phyloP scores from a whole-genome alignment of 129 eudicot genomes.

The Smallanthus sonchifolius region DNA sequence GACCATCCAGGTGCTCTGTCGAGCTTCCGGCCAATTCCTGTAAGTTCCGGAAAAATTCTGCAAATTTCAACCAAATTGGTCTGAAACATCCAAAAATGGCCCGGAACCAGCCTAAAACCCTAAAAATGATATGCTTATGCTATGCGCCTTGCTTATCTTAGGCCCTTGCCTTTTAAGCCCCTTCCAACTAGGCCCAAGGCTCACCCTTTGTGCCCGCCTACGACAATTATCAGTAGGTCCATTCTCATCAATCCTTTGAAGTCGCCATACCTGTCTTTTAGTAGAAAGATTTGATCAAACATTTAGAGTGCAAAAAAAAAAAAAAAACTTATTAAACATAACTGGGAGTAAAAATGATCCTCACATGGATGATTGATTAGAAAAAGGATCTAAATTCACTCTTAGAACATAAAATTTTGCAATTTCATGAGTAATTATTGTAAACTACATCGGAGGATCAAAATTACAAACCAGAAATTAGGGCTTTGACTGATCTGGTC shows the following conservation, averaged over 20 bases:
- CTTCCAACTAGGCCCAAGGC: no score
- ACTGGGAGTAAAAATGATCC: background rate
- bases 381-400: background rate
- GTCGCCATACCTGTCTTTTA: background rate
- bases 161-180: no score
- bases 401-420: background rate
- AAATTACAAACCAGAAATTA: conserved; percentile 46
- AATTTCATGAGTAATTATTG: background rate
- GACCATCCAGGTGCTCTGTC: no score
- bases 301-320: background rate
- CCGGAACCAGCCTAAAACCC: no score
- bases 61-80: no score
- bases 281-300: background rate
- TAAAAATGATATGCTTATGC: no score
- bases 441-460: background rate
- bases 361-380: background rate
- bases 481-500: conserved; percentile 61
- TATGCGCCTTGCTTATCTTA: no score
- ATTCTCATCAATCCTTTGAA: background rate
- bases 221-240: background rate
- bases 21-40: no score
- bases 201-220: no score
- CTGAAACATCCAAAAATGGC: no score
- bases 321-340: background rate
- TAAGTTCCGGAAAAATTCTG: no score